phyloP scores from a whole-genome alignment of 2,329 filamentous ascomycete species.

The Ascochyta koolunga region DNA sequence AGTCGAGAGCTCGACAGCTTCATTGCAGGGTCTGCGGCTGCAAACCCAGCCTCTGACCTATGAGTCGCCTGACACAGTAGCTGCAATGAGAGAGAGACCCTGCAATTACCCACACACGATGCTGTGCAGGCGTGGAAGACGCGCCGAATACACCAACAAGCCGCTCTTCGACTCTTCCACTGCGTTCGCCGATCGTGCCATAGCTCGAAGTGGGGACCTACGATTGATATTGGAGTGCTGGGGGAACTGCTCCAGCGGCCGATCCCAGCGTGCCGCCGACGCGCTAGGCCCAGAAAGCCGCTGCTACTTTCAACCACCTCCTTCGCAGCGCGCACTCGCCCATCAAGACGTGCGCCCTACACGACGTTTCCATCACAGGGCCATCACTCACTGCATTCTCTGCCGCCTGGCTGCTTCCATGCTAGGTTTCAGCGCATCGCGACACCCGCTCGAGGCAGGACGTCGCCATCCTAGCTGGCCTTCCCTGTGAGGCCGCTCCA shows the following conservation, averaged over 20 bases:
- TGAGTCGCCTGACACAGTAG: too few relatives aligned
- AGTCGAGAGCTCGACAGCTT: background rate
- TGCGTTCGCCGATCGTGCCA: constrained; percentile 9
- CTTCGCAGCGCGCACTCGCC: constrained; percentile 39
- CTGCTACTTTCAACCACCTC: constrained; percentile 23
- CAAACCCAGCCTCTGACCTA: background rate
- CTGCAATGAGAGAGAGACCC: background rate
- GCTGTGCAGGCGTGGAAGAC: background rate
- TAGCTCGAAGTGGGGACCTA: constrained; percentile 10
- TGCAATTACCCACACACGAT: background rate
- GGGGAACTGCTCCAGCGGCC: constrained; percentile 14
- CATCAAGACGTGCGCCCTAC: constrained; percentile 41
- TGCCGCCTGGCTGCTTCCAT: constrained; percentile 46
- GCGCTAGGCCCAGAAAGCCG: constrained; percentile 10
- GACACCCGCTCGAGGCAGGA: constrained; percentile 51
- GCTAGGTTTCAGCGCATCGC: constrained; percentile 46
- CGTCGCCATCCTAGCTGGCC: constrained; percentile 48
- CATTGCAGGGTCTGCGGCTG: background rate
- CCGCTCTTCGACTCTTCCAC: background rate
- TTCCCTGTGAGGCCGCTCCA: constrained; percentile 43
- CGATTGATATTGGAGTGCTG: constrained; percentile 6
- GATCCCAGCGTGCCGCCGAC: constrained; percentile 15
- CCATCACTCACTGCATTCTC: constrained; percentile 36
- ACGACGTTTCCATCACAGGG: constrained; percentile 43
- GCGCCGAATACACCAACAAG: background rate